A percentile compares a stretch with the other conserved stretches of the same genome.
Conservation (phyloP, 1,139 yeast species). For the Taphrina confusa region DNA sequence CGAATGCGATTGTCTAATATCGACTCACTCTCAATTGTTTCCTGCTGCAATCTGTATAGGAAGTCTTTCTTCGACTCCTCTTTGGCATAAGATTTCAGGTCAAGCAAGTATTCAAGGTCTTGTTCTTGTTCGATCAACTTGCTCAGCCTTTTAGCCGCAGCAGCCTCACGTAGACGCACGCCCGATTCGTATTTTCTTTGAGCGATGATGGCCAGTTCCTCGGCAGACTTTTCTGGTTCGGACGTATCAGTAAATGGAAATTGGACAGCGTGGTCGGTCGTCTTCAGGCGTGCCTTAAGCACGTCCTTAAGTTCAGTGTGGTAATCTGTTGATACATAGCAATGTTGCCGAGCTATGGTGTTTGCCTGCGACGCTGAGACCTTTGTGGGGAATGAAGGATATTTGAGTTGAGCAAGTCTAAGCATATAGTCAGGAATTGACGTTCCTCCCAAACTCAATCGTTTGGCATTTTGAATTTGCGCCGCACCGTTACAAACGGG, state of each 20-base stretch:
- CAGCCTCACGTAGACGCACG: conserved; percentile 85
- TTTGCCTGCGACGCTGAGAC: conserved; percentile 66
- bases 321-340: conserved; percentile 69
- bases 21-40: conserved; percentile 73
- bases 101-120: conserved; percentile 66
- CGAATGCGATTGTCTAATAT: conserved; percentile 69
- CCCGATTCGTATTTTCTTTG: conserved; percentile 86
- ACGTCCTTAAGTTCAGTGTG: conserved; percentile 60
- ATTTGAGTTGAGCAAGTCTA: conserved; percentile 70
- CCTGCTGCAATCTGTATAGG: conserved; percentile 60
- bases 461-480: conserved; percentile 64
- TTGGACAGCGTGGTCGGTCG: conserved; percentile 73
- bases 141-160: conserved; percentile 78
- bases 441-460: conserved; percentile 91
- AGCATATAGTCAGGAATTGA: conserved; percentile 66
- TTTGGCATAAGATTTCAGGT: conserved; percentile 17
- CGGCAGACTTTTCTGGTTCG: conserved; percentile 75
- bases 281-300: conserved; percentile 66
- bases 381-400: conserved; percentile 86
- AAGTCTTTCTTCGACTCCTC: conserved; percentile 52
- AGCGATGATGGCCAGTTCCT: conserved; percentile 73
- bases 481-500: conserved; percentile 70
- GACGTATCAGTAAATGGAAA: conserved; percentile 71
- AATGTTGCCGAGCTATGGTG: conserved; percentile 68
- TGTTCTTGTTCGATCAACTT: conserved; percentile 77